Base-by-base conservation (phyloP, 2,329 filamentous ascomycete species). In the Neonectria hederae region DNA sequence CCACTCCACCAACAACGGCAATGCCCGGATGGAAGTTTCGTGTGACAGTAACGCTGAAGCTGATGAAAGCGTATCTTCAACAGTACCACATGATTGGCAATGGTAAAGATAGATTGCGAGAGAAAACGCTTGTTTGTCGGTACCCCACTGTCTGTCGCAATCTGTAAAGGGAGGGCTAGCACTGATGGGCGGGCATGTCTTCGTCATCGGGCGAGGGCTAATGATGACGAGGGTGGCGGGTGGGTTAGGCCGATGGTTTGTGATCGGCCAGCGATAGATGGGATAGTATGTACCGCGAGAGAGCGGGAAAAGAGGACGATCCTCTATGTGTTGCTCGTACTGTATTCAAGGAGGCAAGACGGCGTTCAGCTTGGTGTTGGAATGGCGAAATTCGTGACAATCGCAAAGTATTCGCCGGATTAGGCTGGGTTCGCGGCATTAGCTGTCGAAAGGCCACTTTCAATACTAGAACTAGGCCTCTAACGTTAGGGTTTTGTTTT, bases 31-130 rank as follows among this genome's bases (percentile, higher is more conserved):
- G 58, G 28, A 32, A 32, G 40, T 40, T 59, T 42, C 35, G 54
- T 46, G 54, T 59, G 26, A 22, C 26, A 10, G 22, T 42, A 59
- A 65, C 30, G 42, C 53, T 22, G 43, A 42, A 40, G 42, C 46
- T 65, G 59, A 61, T 11, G 43, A 56, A 66, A 45, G 43, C 32
- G 46, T 19, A 54, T 56, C 38, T 57, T 53, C 21, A 54, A 48
- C 60, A 32, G 49, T 54, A 19, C 63, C 60, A 62, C 32, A 19
- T 22, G 26, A 52, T 49, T 46, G 54, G 54, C 38, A 56, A 32
- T 32, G 32, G n/a, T 22, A 45, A 30, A 61, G 55, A 22, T 32
- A 58, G 38, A 45, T 26, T 51, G 30, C 30, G 10, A 32, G 46
- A 42, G 26, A 5, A 28, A 13, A 22, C 24, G 19, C 32, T 35